phyloP scores from a whole-genome alignment of 2,329 filamentous ascomycete species.

The Nothomitra cinnamomea region DNA sequence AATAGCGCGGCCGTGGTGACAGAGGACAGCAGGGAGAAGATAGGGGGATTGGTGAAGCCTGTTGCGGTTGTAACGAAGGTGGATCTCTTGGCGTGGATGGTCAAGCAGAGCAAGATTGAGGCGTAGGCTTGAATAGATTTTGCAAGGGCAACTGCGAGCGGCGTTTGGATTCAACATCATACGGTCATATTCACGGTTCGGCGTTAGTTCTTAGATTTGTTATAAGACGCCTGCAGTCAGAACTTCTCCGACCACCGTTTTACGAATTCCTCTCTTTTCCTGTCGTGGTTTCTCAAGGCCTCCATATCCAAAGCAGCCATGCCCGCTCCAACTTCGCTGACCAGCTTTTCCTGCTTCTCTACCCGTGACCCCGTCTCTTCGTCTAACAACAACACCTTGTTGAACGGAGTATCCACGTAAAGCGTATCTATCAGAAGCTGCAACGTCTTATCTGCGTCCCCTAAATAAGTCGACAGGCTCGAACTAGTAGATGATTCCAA shows the following conservation, averaged over 20 bases:
- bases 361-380: neutral
- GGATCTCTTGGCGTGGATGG: slow-evolving; percentile 81
- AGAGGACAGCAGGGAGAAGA: slow-evolving; percentile 42
- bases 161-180: neutral
- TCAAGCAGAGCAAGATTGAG: slow-evolving; percentile 37
- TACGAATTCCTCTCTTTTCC: slow-evolving; percentile 2
- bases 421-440: slow-evolving; percentile 1
- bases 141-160: no score
- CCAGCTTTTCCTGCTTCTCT: neutral
- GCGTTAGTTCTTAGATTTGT: neutral
- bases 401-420: neutral
- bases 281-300: neutral
- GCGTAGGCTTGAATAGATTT: neutral
- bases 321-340: neutral
- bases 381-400: neutral
- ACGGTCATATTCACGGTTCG: neutral
- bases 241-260: neutral
- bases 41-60: slow-evolving; percentile 47
- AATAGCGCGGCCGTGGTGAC: slow-evolving; percentile 93
- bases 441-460: neutral
- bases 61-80: slow-evolving; percentile 92
- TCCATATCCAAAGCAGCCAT: slow-evolving; percentile 3
- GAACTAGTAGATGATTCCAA: slow-evolving; percentile 1
- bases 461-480: neutral
- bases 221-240: neutral